phyloP scores from a whole-genome alignment of 2,329 filamentous ascomycete species.

The Neurospora sp. region DNA sequence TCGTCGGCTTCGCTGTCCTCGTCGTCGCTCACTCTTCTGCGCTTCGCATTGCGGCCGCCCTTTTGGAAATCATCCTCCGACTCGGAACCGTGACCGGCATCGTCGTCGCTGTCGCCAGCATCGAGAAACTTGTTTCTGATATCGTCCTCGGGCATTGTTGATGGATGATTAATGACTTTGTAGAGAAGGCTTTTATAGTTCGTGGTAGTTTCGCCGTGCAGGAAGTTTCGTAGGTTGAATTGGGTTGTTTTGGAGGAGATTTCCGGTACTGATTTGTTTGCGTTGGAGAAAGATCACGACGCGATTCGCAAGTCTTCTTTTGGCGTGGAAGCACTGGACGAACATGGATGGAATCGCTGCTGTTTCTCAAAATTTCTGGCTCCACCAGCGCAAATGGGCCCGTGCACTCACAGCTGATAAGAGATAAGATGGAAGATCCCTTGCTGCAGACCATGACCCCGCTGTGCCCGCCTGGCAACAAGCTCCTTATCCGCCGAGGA shows the following conservation, averaged over 20 bases:
- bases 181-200: neutral
- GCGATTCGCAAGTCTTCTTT: neutral
- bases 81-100: constrained; percentile 50
- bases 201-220: neutral
- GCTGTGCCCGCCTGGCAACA: neutral
- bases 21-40: constrained; percentile 47
- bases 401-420: neutral
- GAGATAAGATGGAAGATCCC: neutral
- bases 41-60: constrained; percentile 52
- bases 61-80: constrained; percentile 63
- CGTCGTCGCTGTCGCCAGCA: constrained; percentile 48
- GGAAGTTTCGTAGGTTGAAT: neutral
- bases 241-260: neutral
- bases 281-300: neutral
- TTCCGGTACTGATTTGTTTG: neutral
- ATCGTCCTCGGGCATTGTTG: constrained; percentile 48
- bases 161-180: neutral
- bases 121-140: constrained; percentile 67
- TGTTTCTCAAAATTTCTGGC: neutral
- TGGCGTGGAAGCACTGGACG: neutral
- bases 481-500: neutral
- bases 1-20: constrained; percentile 27
- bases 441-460: neutral
- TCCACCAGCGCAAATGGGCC: neutral
- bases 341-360: neutral